A percentile compares a stretch with the other conserved stretches of the same genome.
phyloP scores from a whole-genome alignment of 2,329 filamentous ascomycete genomes.

The Clonostachys rosea region DNA sequence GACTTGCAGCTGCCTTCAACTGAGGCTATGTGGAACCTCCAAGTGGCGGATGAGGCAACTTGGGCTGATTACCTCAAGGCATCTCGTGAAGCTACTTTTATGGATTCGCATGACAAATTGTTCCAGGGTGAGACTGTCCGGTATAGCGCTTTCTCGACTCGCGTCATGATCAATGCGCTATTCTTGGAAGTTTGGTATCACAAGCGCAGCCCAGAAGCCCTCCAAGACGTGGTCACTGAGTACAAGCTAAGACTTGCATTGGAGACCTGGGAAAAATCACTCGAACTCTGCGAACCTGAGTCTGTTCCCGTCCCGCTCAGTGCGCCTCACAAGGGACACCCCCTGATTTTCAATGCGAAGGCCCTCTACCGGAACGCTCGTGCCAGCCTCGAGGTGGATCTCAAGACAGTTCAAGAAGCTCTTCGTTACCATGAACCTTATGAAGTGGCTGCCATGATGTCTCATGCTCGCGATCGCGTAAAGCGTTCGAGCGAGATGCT shows the following conservation, averaged over 20 bases:
- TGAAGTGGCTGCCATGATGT: constrained; percentile 96
- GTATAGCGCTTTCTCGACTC: constrained; percentile 95
- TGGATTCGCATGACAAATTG: constrained; percentile 89
- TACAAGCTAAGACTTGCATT: constrained; percentile 94
- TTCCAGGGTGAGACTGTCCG: constrained; percentile 88
- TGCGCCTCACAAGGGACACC: constrained; percentile 92
- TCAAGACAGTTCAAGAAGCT: constrained; percentile 94
- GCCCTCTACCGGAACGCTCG: constrained; percentile 94
- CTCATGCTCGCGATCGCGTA: constrained; percentile 85
- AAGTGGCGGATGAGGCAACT: constrained; percentile 69
- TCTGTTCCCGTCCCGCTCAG: constrained; percentile 83
- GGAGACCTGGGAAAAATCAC: constrained; percentile 98
- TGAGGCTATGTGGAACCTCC: constrained; percentile 89
- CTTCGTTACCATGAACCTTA: constrained; percentile 96
- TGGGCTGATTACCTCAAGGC: constrained; percentile 77
- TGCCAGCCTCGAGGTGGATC: constrained; percentile 85
- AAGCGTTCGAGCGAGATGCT: constrained; percentile 97
- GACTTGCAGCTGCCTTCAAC: constrained; percentile 88
- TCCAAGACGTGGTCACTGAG: constrained; percentile 96
- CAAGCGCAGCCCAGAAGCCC: constrained; percentile 94
- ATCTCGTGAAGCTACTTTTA: constrained; percentile 77
- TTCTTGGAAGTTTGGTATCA: constrained; percentile 99
- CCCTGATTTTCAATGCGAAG: constrained; percentile 96
- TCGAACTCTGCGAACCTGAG: constrained; percentile 90
- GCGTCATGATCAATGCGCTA: constrained; percentile 97